Evolutionary conservation across 2,329 filamentous ascomycete species (phyloP).

Genomic region (Cladorrhinum sp.): DNA sequence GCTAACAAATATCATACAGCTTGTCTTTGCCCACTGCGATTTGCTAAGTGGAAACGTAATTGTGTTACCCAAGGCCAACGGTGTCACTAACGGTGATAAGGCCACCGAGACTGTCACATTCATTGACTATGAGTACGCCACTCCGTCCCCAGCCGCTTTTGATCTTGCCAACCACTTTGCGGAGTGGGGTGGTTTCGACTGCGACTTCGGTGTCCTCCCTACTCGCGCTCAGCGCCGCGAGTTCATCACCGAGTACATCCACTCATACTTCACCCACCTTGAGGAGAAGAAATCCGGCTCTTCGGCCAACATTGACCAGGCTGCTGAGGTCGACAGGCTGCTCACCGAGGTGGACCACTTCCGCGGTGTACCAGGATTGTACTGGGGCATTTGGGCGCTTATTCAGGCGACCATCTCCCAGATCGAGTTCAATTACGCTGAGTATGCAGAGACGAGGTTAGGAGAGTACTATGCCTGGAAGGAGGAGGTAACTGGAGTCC

Average conservation of each 20-base stretch:
- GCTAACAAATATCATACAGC: slow-evolving; percentile 42
- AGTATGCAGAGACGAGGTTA: slow-evolving; percentile 80
- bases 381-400: slow-evolving; percentile 90
- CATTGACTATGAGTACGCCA: slow-evolving; percentile 98
- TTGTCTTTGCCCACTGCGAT: slow-evolving; percentile 94
- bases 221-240: slow-evolving; percentile 70
- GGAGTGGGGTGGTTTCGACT: slow-evolving; percentile 97
- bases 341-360: slow-evolving; percentile 81
- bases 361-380: slow-evolving; percentile 85
- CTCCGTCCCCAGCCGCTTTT: slow-evolving; percentile 89
- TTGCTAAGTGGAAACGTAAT: slow-evolving; percentile 96
- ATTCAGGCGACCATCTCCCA: slow-evolving; percentile 93
- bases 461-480: slow-evolving; percentile 95
- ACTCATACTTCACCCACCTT: slow-evolving; percentile 62
- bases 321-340: slow-evolving; percentile 65
- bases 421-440: slow-evolving; percentile 95
- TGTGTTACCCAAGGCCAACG: slow-evolving; percentile 54
- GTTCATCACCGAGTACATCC: slow-evolving; percentile 82
- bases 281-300: slow-evolving; percentile 37
- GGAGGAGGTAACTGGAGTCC: slow-evolving; percentile 64
- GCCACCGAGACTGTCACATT: slow-evolving; percentile 64
- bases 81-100: slow-evolving; percentile 25
- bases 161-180: slow-evolving; percentile 98
- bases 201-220: slow-evolving; percentile 81
- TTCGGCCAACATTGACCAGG: slow-evolving; percentile 43